Evolutionary conservation across 352 stramenopile species (phyloP).

Genomic region (Globisporangium lucens): DNA sequence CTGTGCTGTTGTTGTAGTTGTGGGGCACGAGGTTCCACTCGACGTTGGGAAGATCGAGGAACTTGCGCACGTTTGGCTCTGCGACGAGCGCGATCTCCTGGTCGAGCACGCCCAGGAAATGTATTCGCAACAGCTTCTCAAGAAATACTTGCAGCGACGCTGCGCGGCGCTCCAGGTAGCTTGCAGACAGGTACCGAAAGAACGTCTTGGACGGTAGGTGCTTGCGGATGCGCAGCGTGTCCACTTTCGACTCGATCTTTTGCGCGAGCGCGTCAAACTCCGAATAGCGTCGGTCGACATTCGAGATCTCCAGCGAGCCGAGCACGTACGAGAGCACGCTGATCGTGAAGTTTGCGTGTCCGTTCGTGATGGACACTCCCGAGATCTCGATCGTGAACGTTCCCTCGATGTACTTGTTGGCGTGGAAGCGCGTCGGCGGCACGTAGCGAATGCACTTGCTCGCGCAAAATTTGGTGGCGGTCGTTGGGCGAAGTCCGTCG

Average conservation of each 20-base stretch:
- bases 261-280: conserved; percentile 64
- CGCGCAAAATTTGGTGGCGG: conserved; percentile 7
- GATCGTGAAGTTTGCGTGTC: conserved; percentile 54
- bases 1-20: conserved; percentile 23
- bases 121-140: conserved; percentile 47
- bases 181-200: conserved; percentile 50
- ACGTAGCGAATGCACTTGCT: conserved; percentile 64
- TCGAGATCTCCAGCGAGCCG: conserved; percentile 37
- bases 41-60: conserved; percentile 63
- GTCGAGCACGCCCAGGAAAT: conserved; percentile 63
- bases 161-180: conserved; percentile 60
- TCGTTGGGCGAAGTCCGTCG: conserved; percentile 13
- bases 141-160: conserved; percentile 64
- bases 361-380: conserved; percentile 42
- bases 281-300: conserved; percentile 59
- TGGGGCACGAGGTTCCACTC: conserved; percentile 57
- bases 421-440: conserved; percentile 43
- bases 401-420: conserved; percentile 39
- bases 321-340: conserved; percentile 55
- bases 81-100: conserved; percentile 65
- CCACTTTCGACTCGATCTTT: conserved; percentile 55
- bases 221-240: conserved; percentile 38
- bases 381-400: conserved; percentile 75
- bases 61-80: conserved; percentile 59
- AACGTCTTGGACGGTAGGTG: conserved; percentile 73